Conservation (phyloP, 2,329 filamentous ascomycete species). For the Ilyonectria destructans region DNA sequence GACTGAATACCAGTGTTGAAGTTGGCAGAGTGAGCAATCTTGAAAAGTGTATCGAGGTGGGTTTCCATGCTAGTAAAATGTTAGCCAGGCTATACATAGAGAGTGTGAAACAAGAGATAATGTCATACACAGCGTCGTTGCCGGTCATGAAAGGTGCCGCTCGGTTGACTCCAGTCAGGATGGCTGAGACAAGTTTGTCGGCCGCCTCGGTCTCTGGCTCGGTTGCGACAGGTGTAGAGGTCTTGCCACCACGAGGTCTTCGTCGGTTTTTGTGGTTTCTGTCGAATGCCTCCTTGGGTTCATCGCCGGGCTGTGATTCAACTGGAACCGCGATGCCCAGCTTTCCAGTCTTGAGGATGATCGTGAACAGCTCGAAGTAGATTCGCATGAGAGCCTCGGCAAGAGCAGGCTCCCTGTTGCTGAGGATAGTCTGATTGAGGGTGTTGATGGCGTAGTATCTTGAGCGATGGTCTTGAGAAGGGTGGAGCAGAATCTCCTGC, state of each 20-base stretch:
- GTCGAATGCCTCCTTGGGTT: slow-evolving; percentile 51
- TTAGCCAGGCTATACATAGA: slow-evolving; percentile 31
- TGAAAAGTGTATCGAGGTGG: slow-evolving; percentile 94
- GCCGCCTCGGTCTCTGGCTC: slow-evolving; percentile 78
- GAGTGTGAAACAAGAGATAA: neutral
- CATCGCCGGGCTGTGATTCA: slow-evolving; percentile 56
- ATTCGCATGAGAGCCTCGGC: slow-evolving; percentile 88
- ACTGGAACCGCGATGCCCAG: slow-evolving; percentile 60
- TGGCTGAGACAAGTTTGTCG: slow-evolving; percentile 93
- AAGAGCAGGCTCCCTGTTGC: slow-evolving; percentile 84
- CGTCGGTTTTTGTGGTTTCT: slow-evolving; percentile 40
- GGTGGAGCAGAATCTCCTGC: slow-evolving; percentile 88
- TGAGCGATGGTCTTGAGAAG: slow-evolving; percentile 88
- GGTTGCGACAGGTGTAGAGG: slow-evolving; percentile 44
- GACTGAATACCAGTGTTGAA: slow-evolving; percentile 99
- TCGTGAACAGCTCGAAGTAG: slow-evolving; percentile 92
- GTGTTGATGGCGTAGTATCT: slow-evolving; percentile 98
- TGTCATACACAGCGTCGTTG: slow-evolving; percentile 78
- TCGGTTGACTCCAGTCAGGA: slow-evolving; percentile 95
- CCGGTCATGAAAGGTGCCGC: slow-evolving; percentile 93
- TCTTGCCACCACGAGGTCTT: slow-evolving; percentile 47
- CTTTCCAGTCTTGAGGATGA: slow-evolving; percentile 78
- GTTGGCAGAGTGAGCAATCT: slow-evolving; percentile 96
- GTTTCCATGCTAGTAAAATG: slow-evolving; percentile 76
- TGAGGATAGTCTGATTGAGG: slow-evolving; percentile 95